Percentiles rank a stretch among this genome's conserved stretches.
Conservation (phyloP, 495 filamentous ascomycete genomes). For the Neurospora pannonica region DNA sequence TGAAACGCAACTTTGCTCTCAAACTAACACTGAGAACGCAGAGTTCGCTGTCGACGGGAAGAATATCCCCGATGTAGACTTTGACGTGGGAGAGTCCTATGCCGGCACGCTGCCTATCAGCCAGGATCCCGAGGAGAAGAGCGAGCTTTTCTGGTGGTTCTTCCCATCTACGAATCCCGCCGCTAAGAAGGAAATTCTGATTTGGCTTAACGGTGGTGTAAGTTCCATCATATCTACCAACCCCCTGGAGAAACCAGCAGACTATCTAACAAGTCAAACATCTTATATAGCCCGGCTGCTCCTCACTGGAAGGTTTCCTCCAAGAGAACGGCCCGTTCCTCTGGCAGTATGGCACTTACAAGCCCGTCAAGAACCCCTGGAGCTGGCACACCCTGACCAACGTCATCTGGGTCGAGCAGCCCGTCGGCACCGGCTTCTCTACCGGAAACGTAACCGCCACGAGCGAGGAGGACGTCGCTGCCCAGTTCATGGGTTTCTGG, state of each 20-base stretch:
- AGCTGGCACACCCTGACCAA: slow-evolving; percentile 70
- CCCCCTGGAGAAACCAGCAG: too few relatives aligned
- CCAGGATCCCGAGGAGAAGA: slow-evolving; percentile 37
- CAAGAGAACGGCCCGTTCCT: slow-evolving; percentile 71
- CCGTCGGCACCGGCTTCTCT: slow-evolving; percentile 66
- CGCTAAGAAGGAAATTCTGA: slow-evolving; percentile 56
- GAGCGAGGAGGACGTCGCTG: slow-evolving; percentile 54
- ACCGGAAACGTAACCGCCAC: slow-evolving; percentile 52
- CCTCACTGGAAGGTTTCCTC: slow-evolving; percentile 57
- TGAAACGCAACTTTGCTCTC: background rate
- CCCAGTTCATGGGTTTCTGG: slow-evolving; percentile 63
- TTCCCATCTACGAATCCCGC: slow-evolving; percentile 51
- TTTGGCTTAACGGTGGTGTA: slow-evolving; percentile 64
- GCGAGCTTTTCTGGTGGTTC: slow-evolving; percentile 69
- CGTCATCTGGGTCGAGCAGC: slow-evolving; percentile 67
- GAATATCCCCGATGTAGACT: slow-evolving; percentile 60
- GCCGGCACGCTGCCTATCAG: slow-evolving; percentile 61
- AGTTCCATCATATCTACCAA: slow-evolving; percentile 5
- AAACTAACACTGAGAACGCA: slow-evolving; percentile 5
- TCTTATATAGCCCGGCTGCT: slow-evolving; percentile 47
- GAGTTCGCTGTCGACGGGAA: slow-evolving; percentile 59
- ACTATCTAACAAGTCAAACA: slow-evolving; percentile 1
- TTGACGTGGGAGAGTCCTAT: slow-evolving; percentile 70
- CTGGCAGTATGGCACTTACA: slow-evolving; percentile 60
- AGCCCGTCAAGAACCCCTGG: slow-evolving; percentile 55